Conservation (phyloP, 176 grass and related monocot species). For the Leersia perrieri region DNA sequence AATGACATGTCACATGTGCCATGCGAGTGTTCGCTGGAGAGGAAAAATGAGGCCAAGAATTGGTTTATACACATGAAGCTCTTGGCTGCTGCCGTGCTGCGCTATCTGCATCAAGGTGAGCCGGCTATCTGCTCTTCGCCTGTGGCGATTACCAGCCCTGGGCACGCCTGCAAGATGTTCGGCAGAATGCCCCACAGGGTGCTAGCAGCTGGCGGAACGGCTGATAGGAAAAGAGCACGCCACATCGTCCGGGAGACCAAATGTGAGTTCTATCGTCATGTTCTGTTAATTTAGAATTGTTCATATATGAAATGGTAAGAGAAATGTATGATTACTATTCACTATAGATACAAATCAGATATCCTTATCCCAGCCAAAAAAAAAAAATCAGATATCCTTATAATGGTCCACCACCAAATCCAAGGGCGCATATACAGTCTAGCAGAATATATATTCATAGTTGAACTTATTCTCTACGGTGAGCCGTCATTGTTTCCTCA, state of each 20-base stretch:
- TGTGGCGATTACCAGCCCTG: not conserved
- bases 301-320: not conserved
- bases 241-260: not conserved
- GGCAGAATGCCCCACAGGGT: slow-evolving; percentile 6
- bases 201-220: not conserved
- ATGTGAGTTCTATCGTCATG: not conserved
- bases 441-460: slow-evolving; percentile 23
- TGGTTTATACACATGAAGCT: not conserved
- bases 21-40: too few relatives aligned
- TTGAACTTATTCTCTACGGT: slow-evolving; percentile 18
- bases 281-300: not conserved
- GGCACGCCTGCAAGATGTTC: not conserved
- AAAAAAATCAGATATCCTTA: slow-evolving; percentile 1
- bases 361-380: too few relatives aligned
- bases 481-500: not conserved
- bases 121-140: not conserved
- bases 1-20: not conserved
- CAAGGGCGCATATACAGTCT: not conserved
- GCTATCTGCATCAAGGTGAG: not conserved
- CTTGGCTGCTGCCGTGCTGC: not conserved
- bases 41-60: not conserved
- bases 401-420: not conserved
- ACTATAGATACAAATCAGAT: not conserved
- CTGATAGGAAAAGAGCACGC: not conserved
- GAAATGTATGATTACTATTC: not conserved